Evolutionary conservation across 2,329 filamentous ascomycete genomes (phyloP), one percentile per base, ranked within the genome.

Genomic region (Thelonectria olida): DNA sequence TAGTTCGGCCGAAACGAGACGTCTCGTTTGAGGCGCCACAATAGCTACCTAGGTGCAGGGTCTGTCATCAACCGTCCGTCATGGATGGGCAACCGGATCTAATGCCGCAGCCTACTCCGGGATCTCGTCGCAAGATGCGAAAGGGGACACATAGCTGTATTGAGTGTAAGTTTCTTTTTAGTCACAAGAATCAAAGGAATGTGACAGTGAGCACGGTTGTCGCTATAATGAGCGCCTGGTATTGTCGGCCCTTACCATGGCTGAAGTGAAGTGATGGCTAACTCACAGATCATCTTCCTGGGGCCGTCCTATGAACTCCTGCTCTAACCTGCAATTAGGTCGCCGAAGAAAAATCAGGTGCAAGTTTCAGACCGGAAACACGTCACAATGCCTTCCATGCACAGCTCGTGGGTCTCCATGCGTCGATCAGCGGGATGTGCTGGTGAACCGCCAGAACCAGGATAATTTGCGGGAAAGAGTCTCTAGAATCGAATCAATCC

Each of bases 321-420:
- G 5, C 36, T 23, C 22, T 44, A 27, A 60, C 23, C 23, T 34
- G 17, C 25, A 3, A 4, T 19, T 34, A 82, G 80, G 80, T 58
- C 78, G 80, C 45, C 76, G 80, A 17, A 76, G 80, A 38, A 83
- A 82, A 69, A 81, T 81, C 23, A 74, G 79, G 51, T 83, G 81
- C 67, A 77, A 77, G 45, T 81, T 73, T 56, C 65, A 74, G 20
- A 57, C 75, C 9, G 78, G 78, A 44, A 77, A 76, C 55, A 42
- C 39, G 9, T 69, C 75, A 34, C 72, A 78, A 23, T 83, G 80
- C 65, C 74, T 75, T 9, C 74, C 79, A 61, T 82, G 80, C 70
- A 8, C 31, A 5, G 13, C 34, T 25, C 49, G 49, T n/a, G 34
- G 27, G 7, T 23, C 34, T 15, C 20, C n/a, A 5, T 52, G 49